Evolutionary conservation across 2,329 filamentous ascomycete species (phyloP).

Genomic region (Allantophomopsis lycopodina): DNA sequence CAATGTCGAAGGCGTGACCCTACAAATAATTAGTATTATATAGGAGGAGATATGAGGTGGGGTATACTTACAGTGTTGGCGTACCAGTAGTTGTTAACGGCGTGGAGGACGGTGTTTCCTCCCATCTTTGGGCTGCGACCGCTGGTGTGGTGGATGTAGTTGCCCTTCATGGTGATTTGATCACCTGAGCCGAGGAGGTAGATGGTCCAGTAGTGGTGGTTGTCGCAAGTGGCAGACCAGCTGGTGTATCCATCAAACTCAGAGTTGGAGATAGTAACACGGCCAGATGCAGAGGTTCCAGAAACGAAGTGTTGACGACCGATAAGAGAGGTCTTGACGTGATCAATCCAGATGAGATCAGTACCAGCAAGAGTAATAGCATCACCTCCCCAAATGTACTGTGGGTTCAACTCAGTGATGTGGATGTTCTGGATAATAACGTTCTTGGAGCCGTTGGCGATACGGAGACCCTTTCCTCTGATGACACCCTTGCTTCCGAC

Average conservation of each 20-base stretch:
- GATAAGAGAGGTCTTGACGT: conserved; percentile 25
- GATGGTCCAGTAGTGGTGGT: conserved; percentile 31
- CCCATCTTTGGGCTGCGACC: conserved; percentile 29
- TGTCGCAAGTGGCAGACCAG: conserved; percentile 28
- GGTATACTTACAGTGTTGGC: conserved; percentile 1
- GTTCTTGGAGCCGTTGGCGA: conserved; percentile 12
- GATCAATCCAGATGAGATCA: conserved; percentile 23
- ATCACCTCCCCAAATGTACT: conserved; percentile 24
- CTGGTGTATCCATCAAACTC: conserved; percentile 27
- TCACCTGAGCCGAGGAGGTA: conserved; percentile 25
- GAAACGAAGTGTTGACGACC: conserved; percentile 28
- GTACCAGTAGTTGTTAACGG: conserved; percentile 28
- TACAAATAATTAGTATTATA: conserved; percentile 12
- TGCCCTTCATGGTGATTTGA: conserved; percentile 25
- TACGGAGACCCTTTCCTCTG: conserved; percentile 14
- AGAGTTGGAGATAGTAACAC: conserved; percentile 30
- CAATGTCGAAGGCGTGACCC: conserved; percentile 30
- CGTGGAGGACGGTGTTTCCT: conserved; percentile 23
- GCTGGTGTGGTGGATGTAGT: conserved; percentile 29
- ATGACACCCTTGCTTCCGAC: conserved; percentile 14
- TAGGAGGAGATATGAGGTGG: too few species aligned
- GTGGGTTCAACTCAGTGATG: conserved; percentile 19
- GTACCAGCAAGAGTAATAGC: conserved; percentile 19
- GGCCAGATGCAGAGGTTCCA: conserved; percentile 18
- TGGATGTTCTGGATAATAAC: conserved; percentile 16